phyloP scores from a whole-genome alignment of 441 rosid species.

The Erodium chrysanthum region DNA sequence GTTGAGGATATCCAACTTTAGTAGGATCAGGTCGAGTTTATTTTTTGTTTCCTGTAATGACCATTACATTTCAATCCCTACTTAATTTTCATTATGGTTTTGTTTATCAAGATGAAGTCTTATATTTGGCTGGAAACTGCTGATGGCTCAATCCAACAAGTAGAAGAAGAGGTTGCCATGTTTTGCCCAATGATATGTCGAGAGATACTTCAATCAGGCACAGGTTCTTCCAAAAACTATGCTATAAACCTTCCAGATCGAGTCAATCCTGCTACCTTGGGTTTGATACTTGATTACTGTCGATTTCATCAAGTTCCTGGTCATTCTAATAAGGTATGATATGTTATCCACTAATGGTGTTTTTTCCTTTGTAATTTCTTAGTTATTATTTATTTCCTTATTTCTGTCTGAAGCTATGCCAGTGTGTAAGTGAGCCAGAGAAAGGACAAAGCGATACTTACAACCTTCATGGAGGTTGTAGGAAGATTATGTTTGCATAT shows the following conservation, averaged over 20 bases:
- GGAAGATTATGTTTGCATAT: not conserved
- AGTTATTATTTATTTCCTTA: not conserved
- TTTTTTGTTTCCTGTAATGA: not conserved
- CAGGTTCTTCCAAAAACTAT: slow-evolving; percentile 56
- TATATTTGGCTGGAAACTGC: slow-evolving; percentile 63
- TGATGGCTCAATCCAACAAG: slow-evolving; percentile 63
- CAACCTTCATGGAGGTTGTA: slow-evolving; percentile 8
- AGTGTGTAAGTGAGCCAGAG: not conserved
- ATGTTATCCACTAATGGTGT: not conserved
- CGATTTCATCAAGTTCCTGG: slow-evolving; percentile 65
- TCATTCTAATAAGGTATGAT: slow-evolving; percentile 52
- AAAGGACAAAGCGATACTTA: slow-evolving; percentile 6
- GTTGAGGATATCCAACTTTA: not conserved
- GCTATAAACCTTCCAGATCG: slow-evolving; percentile 56
- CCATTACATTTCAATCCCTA: not conserved
- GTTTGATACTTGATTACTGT: slow-evolving; percentile 54
- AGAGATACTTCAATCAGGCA: slow-evolving; percentile 46
- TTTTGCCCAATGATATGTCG: slow-evolving; percentile 58
- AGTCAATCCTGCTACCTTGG: slow-evolving; percentile 46
- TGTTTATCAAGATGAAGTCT: slow-evolving; percentile 43
- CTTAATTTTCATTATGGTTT: slow-evolving; percentile 6
- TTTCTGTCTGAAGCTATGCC: slow-evolving; percentile 8
- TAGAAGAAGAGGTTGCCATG: slow-evolving; percentile 70
- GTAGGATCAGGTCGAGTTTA: not conserved
- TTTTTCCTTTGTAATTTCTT: not conserved